phyloP scores from a whole-genome alignment of 177 flowering plant genomes.

The Vitis hybrid region DNA sequence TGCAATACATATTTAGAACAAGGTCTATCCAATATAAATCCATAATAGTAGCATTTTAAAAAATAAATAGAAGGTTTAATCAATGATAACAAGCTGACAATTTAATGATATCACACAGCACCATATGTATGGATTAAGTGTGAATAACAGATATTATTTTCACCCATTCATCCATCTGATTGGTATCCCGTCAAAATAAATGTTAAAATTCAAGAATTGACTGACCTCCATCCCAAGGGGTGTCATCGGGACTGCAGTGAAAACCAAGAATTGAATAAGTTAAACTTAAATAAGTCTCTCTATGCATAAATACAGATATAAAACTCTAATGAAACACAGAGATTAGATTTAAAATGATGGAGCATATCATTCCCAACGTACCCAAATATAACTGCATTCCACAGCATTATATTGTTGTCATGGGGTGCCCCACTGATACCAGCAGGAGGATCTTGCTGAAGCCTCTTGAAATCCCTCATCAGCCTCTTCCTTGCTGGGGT shows the following conservation, averaged over 20 bases:
- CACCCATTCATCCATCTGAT: too few relatives aligned
- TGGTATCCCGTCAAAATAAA: too few relatives aligned
- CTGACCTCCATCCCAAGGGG: conserved; percentile 85
- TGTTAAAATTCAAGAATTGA: background rate
- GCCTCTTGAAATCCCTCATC: conserved; percentile 78
- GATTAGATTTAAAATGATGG: background rate
- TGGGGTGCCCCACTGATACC: conserved; percentile 87
- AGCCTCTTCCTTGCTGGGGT: conserved; percentile 79
- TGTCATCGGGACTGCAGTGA: conserved; percentile 72
- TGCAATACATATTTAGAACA: too few relatives aligned
- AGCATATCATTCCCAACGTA: conserved; percentile 9
- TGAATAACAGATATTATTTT: too few relatives aligned
- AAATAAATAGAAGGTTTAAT: too few relatives aligned
- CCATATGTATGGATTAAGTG: too few relatives aligned
- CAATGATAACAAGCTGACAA: too few relatives aligned
- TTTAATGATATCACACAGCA: too few relatives aligned
- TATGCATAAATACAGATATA: conserved; percentile 6
- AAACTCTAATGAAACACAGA: background rate
- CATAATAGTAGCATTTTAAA: too few relatives aligned
- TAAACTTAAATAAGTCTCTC: conserved; percentile 2
- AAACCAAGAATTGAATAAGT: conserved; percentile 14
- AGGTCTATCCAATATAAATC: too few relatives aligned
- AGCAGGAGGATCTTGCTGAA: conserved; percentile 80
- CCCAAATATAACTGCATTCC: conserved; percentile 94
- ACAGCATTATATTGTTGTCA: conserved; percentile 75